These are phyloP conservation scores for Hypholoma fasciculare DNA, from an alignment of 768 basidiomycete species.

Conservation along the genomic window DNA sequence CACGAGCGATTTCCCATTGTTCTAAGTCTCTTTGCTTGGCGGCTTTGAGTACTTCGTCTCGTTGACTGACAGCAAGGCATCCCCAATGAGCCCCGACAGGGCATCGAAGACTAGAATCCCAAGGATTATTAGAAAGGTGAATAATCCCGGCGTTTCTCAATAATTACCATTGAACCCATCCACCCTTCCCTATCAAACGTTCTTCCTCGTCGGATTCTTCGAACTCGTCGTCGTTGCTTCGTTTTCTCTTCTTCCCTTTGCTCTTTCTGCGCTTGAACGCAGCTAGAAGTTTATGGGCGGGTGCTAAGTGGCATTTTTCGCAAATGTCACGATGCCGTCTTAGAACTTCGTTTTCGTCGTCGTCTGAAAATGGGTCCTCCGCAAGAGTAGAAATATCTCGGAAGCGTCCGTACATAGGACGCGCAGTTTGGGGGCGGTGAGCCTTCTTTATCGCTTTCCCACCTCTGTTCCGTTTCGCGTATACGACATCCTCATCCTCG, in stretches of 20 bases:
- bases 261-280: conserved; percentile 39
- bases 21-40: conserved; percentile 51
- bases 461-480: conserved; percentile 3
- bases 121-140: conserved; percentile 14
- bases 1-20: conserved; percentile 33
- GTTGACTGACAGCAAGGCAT: conserved; percentile 65
- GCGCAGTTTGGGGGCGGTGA: conserved; percentile 18
- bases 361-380: conserved; percentile 52
- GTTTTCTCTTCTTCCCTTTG: conserved; percentile 40
- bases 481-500: conserved; percentile 3
- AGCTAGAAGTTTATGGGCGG: conserved; percentile 55
- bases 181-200: conserved; percentile 54
- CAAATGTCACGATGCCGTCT: conserved; percentile 64
- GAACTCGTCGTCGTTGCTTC: conserved; percentile 44
- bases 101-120: conserved; percentile 66
- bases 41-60: conserved; percentile 73
- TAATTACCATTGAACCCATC: conserved; percentile 82
- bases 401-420: conserved; percentile 43
- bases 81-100: conserved; percentile 77
- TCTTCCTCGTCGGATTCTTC: conserved; percentile 60
- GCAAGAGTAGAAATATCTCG: conserved; percentile 41
- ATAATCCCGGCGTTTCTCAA: neutral
- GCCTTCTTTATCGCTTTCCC: conserved; percentile 21
- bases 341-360: conserved; percentile 50
- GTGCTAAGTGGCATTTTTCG: conserved; percentile 67